Evolutionary conservation across 495 filamentous ascomycete genomes (phyloP).

Genomic region (Oleoguttula mirabilis): DNA sequence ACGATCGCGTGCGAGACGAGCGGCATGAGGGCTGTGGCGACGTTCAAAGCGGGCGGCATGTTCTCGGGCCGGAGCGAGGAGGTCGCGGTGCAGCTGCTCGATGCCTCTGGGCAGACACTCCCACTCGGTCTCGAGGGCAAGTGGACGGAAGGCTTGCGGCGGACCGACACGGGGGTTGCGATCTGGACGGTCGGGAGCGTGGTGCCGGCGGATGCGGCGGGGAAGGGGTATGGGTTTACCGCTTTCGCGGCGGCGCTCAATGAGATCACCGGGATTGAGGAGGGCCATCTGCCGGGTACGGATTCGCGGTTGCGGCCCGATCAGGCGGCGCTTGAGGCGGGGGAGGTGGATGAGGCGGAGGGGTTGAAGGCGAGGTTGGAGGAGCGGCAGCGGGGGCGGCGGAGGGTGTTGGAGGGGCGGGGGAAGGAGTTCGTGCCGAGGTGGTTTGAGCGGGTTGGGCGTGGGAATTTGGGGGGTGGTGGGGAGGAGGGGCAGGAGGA

Average conservation of each 20-base stretch:
- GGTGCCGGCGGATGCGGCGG: constrained; percentile 59
- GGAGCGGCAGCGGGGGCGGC: constrained; percentile 65
- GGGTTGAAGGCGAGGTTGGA: constrained; percentile 70
- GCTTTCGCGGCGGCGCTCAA: constrained; percentile 77
- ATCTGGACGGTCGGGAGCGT: constrained; percentile 70
- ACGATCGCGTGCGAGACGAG: constrained; percentile 67
- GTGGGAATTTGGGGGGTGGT: constrained; percentile 25
- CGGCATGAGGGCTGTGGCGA: constrained; percentile 63
- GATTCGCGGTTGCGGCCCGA: constrained; percentile 82
- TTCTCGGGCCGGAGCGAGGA: constrained; percentile 92
- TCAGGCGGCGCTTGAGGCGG: constrained; percentile 74
- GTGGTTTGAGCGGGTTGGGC: constrained; percentile 64
- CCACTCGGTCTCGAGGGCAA: constrained; percentile 60
- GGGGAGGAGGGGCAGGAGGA: constrained; percentile 33
- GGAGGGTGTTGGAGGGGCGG: constrained; percentile 60
- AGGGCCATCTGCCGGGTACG: constrained; percentile 57
- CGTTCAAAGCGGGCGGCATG: constrained; percentile 90
- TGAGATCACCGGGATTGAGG: constrained; percentile 72
- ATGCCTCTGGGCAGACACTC: constrained; percentile 41
- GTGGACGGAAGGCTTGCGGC: constrained; percentile 63
- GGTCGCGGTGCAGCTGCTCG: constrained; percentile 59
- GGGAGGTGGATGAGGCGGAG: constrained; percentile 75
- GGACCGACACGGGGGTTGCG: constrained; percentile 41
- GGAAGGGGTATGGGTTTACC: constrained; percentile 75
- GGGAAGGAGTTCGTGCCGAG: constrained; percentile 59